Evolutionary conservation across 164 flowering plant genomes (phyloP), one percentile per base, ranked within the genome.

Genomic region (Liquidambar formosana): DNA sequence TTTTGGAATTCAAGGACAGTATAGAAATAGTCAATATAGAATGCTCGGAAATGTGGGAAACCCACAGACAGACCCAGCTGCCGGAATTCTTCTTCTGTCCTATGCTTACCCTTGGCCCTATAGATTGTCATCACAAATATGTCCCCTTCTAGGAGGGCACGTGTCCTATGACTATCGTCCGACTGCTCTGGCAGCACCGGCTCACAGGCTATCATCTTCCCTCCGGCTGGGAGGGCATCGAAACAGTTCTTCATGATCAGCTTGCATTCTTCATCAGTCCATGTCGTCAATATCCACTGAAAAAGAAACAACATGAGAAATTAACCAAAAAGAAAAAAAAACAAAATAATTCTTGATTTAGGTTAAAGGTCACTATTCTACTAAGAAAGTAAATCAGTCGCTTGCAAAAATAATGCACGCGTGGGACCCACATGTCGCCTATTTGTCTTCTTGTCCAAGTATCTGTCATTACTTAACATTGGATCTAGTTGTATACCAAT

Each of bases 191-290:
- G 92, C 65, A 87, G 63, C 65, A 88, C 88, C 14, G 93, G 93
- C 74, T 91, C 93, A 49, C 93, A 91, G 0, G 91, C 96, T 0
- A 91, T 86, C 73, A 91, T 10, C 74, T 89, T 89, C 57, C 96
- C 93, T 63, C 87, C 89, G 13, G 41, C 62, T 0, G 92, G 92
- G 3, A 91, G 85, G 10, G 93, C 81, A 28, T 86, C 72, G 78
- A 74, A 83, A 58, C 93, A 83, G 53, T 86, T 91, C 77, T 80
- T 82, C 86, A 89, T 71, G n/a, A 91, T 85, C 53, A n/a, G 9
- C 67, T 75, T 76, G 85, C 89, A 85, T 65, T 89, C 93, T 2
- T 86, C 88, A 38, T 91, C 92, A 0, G 87, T 86, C 93, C 92
- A 89, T 25, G 96, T 85, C 22, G 90, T 83, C 67, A 91, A 72